Evolutionary conservation across 306 rosid species (phyloP).

Genomic region (Medicago arabica): DNA sequence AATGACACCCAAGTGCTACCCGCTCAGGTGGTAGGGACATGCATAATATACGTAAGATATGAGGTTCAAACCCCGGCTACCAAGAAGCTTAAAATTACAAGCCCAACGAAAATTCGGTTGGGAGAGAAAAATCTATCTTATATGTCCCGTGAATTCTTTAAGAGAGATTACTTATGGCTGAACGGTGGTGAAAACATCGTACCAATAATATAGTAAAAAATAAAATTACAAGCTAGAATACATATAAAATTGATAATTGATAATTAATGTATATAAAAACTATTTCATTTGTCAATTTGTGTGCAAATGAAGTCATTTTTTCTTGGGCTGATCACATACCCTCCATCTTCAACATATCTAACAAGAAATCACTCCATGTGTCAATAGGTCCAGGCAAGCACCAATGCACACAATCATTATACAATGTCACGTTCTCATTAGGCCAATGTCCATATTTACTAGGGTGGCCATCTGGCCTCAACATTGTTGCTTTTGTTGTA

Average conservation of each 20-base stretch:
- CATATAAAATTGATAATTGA: not conserved
- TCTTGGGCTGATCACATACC: conserved; percentile 69
- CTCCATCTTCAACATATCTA: conserved; percentile 84
- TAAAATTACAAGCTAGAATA: not conserved
- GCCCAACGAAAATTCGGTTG: no score
- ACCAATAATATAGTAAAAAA: no score
- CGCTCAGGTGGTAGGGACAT: no score
- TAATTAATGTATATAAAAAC: not conserved
- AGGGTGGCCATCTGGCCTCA: conserved; percentile 97
- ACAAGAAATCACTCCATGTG: conserved; percentile 75
- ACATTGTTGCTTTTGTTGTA: conserved; percentile 61
- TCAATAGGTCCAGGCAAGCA: conserved; percentile 91
- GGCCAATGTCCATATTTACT: conserved; percentile 90
- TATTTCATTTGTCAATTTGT: conserved; percentile 37
- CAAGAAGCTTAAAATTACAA: conserved; percentile 28
- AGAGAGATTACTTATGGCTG: no score
- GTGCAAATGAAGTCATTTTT: conserved; percentile 50
- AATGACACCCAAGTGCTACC: no score
- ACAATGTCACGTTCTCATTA: conserved; percentile 65
- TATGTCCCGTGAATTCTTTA: no score
- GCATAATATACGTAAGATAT: no score
- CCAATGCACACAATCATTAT: conserved; percentile 95
- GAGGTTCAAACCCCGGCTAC: no score
- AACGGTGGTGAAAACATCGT: no score
- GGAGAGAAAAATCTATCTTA: no score